Evolutionary conservation across 2,329 filamentous ascomycete species (phyloP).

Genomic region (Aureobasidium namibiae): DNA sequence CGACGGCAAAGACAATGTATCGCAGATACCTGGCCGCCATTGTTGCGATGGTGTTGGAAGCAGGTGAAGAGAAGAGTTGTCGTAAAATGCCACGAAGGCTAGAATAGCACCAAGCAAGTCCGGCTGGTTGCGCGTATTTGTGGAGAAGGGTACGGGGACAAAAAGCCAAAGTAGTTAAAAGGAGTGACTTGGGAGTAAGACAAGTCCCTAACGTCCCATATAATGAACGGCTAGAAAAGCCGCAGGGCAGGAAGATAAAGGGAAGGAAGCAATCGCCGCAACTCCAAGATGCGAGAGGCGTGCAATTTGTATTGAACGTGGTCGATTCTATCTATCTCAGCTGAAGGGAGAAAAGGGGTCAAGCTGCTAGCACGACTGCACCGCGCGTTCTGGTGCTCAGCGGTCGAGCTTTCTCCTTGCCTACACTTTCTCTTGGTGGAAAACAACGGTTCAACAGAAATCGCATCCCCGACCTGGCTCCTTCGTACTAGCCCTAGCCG

Average conservation of each 20-base stretch:
- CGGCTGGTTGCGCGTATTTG: not conserved
- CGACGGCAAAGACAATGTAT: conserved; percentile 70
- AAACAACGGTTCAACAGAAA: not conserved
- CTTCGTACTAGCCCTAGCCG: not conserved
- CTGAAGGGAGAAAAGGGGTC: not conserved
- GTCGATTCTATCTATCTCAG: not conserved
- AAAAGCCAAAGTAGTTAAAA: not conserved
- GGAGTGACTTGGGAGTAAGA: conserved; percentile 1
- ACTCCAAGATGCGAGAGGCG: not conserved
- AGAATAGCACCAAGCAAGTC: conserved; percentile 8
- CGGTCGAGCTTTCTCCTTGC: not conserved
- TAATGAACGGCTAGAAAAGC: conserved; percentile 2
- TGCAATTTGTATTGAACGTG: not conserved
- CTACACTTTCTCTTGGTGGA: too few species aligned
- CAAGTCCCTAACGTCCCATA: conserved; percentile 4
- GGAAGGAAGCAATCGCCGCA: not conserved
- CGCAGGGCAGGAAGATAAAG: not conserved
- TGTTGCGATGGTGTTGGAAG: conserved; percentile 29
- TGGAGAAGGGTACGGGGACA: conserved; percentile 6
- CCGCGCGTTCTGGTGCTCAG: not conserved
- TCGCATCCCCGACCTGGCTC: not conserved
- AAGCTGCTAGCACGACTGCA: too few species aligned
- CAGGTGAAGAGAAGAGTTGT: not conserved
- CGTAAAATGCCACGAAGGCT: conserved; percentile 5
- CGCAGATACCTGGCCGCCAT: conserved; percentile 64